Percentiles rank a stretch among this genome's conserved stretches.
phyloP scores from a whole-genome alignment of 306 rosid species.

The Prunus mume region DNA sequence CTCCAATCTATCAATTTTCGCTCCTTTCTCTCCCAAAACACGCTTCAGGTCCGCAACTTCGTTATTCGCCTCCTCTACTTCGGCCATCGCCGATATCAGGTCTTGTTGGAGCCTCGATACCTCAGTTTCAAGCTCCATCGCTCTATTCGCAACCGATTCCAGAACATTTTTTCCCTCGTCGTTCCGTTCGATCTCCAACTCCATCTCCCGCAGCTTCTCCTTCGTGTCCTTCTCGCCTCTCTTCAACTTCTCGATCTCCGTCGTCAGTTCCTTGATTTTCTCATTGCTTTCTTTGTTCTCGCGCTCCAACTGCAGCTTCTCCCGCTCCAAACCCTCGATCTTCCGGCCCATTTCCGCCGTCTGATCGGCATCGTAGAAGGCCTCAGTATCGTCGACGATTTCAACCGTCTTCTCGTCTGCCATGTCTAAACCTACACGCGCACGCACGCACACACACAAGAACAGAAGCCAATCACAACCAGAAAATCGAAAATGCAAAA shows the following conservation, averaged over 20 bases:
- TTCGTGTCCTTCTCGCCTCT: slow-evolving; percentile 33
- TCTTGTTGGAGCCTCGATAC: slow-evolving; percentile 78
- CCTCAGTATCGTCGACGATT: slow-evolving; percentile 41
- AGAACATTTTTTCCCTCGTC: slow-evolving; percentile 40
- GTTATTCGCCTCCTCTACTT: slow-evolving; percentile 39
- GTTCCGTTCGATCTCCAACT: slow-evolving; percentile 37
- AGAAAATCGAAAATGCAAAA: not conserved
- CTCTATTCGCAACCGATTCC: slow-evolving; percentile 55
- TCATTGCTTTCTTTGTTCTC: slow-evolving; percentile 51
- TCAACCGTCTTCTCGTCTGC: slow-evolving; percentile 48
- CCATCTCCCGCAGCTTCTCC: slow-evolving; percentile 52
- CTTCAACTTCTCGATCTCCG: slow-evolving; percentile 50
- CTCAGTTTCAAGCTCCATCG: slow-evolving; percentile 73
- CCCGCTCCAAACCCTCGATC: slow-evolving; percentile 53
- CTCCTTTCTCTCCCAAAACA: slow-evolving; percentile 48
- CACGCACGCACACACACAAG: not conserved
- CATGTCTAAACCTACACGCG: slow-evolving; percentile 43
- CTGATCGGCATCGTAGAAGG: slow-evolving; percentile 44
- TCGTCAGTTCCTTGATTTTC: slow-evolving; percentile 38
- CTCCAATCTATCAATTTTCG: slow-evolving; percentile 46
- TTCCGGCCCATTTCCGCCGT: slow-evolving; percentile 41
- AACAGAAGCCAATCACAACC: not conserved
- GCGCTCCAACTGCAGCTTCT: slow-evolving; percentile 39
- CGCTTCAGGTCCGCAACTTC: slow-evolving; percentile 51
- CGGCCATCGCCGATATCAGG: slow-evolving; percentile 39